phyloP scores from a whole-genome alignment of 768 basidiomycete genomes.

The Tricholomella constricta region DNA sequence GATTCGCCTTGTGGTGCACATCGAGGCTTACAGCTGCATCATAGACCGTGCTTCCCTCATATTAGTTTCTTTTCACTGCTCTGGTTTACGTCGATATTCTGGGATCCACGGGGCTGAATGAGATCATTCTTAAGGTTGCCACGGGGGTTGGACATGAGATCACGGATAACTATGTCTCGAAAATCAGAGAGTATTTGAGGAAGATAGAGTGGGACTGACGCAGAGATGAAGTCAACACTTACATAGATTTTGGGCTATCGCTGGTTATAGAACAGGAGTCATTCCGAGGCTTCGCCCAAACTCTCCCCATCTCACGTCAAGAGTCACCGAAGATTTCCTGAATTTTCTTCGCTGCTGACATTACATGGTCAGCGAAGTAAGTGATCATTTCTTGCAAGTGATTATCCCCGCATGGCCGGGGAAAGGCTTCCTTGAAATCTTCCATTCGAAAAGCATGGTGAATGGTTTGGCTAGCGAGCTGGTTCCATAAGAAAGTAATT shows the following conservation, averaged over 20 bases:
- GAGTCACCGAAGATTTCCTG: conserved; percentile 16
- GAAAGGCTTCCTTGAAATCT: conserved; percentile 19
- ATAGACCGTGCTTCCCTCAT: conserved; percentile 6
- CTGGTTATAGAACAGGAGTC: background rate
- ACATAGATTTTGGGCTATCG: background rate
- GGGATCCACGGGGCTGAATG: conserved; percentile 80
- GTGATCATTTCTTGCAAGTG: conserved; percentile 21
- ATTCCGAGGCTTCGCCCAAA: background rate
- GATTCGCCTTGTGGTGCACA: conserved; percentile 9
- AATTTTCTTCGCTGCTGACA: conserved; percentile 18
- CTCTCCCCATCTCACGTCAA: background rate
- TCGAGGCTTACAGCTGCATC: conserved; percentile 8
- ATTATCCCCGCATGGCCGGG: conserved; percentile 13
- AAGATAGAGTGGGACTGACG: conserved; percentile 78
- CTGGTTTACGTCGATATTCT: conserved; percentile 49
- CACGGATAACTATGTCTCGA: conserved; percentile 68
- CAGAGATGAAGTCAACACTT: background rate
- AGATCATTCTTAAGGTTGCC: conserved; percentile 88
- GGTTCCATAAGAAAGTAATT: background rate
- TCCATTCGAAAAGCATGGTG: conserved; percentile 19
- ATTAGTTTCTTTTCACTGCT: background rate
- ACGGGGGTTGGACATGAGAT: conserved; percentile 80
- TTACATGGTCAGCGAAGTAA: conserved; percentile 26
- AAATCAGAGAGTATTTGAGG: conserved; percentile 74
- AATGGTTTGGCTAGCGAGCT: conserved; percentile 20